A percentile compares a stretch with the other conserved stretches of the same genome.
Conservation (phyloP, 1,139 yeast species). For the Debaryomyces singareniensis region DNA sequence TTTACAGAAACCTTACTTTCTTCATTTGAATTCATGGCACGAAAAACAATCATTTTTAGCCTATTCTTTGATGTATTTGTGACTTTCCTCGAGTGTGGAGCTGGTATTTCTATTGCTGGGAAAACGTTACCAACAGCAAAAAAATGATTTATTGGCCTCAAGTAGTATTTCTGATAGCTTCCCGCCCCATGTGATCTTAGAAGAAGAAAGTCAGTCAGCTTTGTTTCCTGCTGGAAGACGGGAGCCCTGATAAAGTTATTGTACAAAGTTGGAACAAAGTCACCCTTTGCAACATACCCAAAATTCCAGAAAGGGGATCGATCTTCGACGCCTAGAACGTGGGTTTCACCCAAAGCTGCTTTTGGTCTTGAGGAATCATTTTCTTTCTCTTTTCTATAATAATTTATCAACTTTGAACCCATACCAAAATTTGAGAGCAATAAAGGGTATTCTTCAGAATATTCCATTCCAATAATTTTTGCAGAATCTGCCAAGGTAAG, state of each 20-base stretch:
- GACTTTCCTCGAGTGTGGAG: conserved; percentile 95
- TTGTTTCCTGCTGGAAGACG: conserved; percentile 76
- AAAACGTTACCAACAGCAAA: conserved; percentile 90
- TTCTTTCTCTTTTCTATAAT: conserved; percentile 76
- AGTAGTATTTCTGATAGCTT: conserved; percentile 41
- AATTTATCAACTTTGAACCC: conserved; percentile 91
- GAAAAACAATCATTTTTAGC: conserved; percentile 85
- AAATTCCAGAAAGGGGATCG: conserved; percentile 98
- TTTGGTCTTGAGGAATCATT: conserved; percentile 88
- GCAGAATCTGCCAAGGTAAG: conserved; percentile 82
- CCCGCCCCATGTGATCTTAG: conserved; percentile 80
- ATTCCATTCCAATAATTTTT: conserved; percentile 73
- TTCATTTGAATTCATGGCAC: conserved; percentile 75
- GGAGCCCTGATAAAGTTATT: conserved; percentile 94
- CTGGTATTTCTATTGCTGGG: conserved; percentile 94
- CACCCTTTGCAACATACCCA: conserved; percentile 95
- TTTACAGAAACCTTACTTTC: conserved; percentile 75
- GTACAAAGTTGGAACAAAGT: conserved; percentile 86
- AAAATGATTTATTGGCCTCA: conserved; percentile 63
- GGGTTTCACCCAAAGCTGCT: conserved; percentile 88
- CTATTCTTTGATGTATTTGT: conserved; percentile 90
- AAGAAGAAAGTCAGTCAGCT: conserved; percentile 74
- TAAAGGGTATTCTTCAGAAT: conserved; percentile 83
- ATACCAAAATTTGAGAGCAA: conserved; percentile 87
- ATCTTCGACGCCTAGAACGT: conserved; percentile 90